phyloP scores from a whole-genome alignment of 306 rosid species.

The Prunus mume region DNA sequence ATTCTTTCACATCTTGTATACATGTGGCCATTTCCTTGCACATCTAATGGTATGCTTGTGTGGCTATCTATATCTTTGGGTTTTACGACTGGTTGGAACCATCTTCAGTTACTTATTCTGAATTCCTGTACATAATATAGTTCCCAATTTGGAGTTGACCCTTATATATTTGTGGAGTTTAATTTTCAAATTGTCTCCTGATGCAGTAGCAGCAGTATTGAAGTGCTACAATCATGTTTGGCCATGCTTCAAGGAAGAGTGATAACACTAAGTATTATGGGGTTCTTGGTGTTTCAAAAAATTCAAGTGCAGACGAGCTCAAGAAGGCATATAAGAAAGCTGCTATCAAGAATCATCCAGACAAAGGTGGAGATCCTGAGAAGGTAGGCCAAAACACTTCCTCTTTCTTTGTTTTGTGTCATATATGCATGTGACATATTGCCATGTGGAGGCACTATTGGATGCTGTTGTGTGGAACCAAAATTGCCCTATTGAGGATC shows the following conservation, averaged over 20 bases:
- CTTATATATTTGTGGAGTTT: not conserved
- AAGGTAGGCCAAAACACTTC: slow-evolving; percentile 42
- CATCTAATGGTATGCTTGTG: not conserved
- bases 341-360: slow-evolving; percentile 78
- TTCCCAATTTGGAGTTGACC: not conserved
- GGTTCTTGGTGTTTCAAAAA: slow-evolving; percentile 67
- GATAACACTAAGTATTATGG: slow-evolving; percentile 64
- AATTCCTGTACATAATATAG: not conserved
- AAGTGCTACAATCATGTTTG: slow-evolving; percentile 58
- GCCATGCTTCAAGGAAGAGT: slow-evolving; percentile 62
- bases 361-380: slow-evolving; percentile 86
- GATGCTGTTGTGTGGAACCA: not conserved
- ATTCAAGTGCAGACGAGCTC: slow-evolving; percentile 61
- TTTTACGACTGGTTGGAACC: not conserved
- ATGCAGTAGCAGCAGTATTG: slow-evolving; percentile 18
- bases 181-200: not conserved
- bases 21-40: not conserved
- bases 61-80: not conserved
- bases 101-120: not conserved
- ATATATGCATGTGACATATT: not conserved
- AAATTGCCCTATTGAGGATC: not conserved
- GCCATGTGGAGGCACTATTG: not conserved
- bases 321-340: slow-evolving; percentile 78
- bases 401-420: not conserved
- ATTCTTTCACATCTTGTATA: no score